These are phyloP conservation scores for Phanerodontia chrysosporium DNA, from an alignment of 768 basidiomycete genomes.

Conservation along the genomic window DNA sequence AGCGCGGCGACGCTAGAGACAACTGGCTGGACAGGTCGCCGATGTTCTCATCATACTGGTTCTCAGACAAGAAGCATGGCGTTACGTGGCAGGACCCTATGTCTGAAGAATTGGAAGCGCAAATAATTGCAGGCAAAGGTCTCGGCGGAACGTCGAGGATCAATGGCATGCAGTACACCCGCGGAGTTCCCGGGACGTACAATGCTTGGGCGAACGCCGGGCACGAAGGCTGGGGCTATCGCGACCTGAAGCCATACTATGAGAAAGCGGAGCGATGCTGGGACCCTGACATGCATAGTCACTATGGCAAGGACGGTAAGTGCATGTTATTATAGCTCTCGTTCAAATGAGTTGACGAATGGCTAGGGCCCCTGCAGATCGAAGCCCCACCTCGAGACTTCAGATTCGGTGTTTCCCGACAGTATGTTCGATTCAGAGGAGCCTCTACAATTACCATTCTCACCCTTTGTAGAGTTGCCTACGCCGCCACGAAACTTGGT, in stretches of 20 bases:
- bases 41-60: slow-evolving; percentile 23
- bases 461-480: not conserved
- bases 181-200: slow-evolving; percentile 26
- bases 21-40: slow-evolving; percentile 29
- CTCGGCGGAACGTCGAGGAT: slow-evolving; percentile 29
- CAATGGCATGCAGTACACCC: slow-evolving; percentile 28
- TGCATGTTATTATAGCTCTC: not conserved
- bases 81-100: not conserved
- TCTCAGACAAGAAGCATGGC: slow-evolving; percentile 15
- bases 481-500: not conserved
- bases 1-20: slow-evolving; percentile 28
- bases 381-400: not conserved
- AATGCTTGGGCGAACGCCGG: slow-evolving; percentile 25
- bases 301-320: not conserved
- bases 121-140: slow-evolving; percentile 22
- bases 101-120: slow-evolving; percentile 11
- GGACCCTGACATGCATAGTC: not conserved
- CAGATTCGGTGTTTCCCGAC: not conserved
- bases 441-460: too few relatives aligned
- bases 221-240: slow-evolving; percentile 27
- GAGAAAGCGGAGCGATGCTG: slow-evolving; percentile 19
- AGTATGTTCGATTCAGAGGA: not conserved
- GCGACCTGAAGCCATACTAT: slow-evolving; percentile 25
- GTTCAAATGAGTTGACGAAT: too few relatives aligned
- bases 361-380: not conserved